These are phyloP conservation scores for Pseudogymnoascus destructans DNA, from an alignment of 2,329 filamentous ascomycete genomes.

Conservation along the genomic window DNA sequence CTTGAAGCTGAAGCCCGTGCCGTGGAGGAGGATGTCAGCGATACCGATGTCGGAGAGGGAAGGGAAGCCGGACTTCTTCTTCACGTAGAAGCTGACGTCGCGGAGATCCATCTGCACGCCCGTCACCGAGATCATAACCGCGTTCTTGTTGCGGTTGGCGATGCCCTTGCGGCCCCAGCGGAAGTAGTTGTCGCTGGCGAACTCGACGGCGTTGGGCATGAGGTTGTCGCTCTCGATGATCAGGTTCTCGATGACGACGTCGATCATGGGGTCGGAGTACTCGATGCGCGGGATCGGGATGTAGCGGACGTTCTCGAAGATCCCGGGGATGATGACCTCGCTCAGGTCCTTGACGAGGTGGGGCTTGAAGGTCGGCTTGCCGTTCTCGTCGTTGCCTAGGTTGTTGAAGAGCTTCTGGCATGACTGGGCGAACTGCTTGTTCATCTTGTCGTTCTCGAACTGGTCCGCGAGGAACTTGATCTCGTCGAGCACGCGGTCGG, in stretches of 20 bases:
- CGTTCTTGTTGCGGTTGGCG: slow-evolving; percentile 67
- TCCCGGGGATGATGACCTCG: slow-evolving; percentile 69
- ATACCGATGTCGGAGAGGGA: slow-evolving; percentile 77
- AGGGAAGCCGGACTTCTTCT: slow-evolving; percentile 89
- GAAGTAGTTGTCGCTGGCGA: slow-evolving; percentile 87
- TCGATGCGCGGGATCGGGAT: slow-evolving; percentile 90
- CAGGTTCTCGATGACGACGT: slow-evolving; percentile 86
- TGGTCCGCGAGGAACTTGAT: slow-evolving; percentile 79
- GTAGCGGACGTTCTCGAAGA: slow-evolving; percentile 78
- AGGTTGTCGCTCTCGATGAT: slow-evolving; percentile 95
- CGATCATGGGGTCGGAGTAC: slow-evolving; percentile 70
- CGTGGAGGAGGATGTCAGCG: slow-evolving; percentile 76
- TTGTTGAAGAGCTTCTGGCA: slow-evolving; percentile 78
- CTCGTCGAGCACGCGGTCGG: slow-evolving; percentile 76
- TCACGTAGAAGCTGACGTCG: slow-evolving; percentile 89
- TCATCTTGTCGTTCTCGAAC: slow-evolving; percentile 79
- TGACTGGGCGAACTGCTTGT: slow-evolving; percentile 64
- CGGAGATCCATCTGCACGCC: slow-evolving; percentile 86
- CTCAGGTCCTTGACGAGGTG: slow-evolving; percentile 81
- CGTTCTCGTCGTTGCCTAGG: slow-evolving; percentile 74
- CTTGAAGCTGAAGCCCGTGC: slow-evolving; percentile 81
- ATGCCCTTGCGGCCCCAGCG: slow-evolving; percentile 86
- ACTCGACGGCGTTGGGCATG: slow-evolving; percentile 80
- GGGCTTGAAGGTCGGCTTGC: slow-evolving; percentile 82
- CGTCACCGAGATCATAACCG: slow-evolving; percentile 68